phyloP scores from a whole-genome alignment of 768 basidiomycete genomes.

The Lentinula aciculospora region DNA sequence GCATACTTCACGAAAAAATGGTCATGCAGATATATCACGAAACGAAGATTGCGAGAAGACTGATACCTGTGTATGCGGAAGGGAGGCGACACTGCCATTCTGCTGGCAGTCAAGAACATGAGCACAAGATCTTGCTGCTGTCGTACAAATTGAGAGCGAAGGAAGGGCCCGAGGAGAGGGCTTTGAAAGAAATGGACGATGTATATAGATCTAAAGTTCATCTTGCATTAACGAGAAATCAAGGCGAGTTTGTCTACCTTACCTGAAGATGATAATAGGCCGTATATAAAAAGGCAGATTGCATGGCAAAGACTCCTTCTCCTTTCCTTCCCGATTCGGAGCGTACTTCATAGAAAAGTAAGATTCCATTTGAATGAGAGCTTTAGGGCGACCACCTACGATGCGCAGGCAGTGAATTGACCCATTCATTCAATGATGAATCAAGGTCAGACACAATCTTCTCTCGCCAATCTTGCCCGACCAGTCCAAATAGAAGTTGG shows the following conservation, averaged over 20 bases:
- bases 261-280: constrained; percentile 7
- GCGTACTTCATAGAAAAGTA: not conserved
- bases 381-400: constrained; percentile 17
- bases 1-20: constrained; percentile 14
- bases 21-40: not conserved
- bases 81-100: constrained; percentile 14
- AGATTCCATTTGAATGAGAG: not conserved
- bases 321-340: constrained; percentile 3
- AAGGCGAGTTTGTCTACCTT: not conserved
- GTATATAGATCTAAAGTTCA: constrained; percentile 1
- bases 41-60: constrained; percentile 18
- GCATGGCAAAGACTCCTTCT: constrained; percentile 4
- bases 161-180: constrained; percentile 1
- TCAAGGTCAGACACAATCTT: constrained; percentile 10
- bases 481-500: constrained; percentile 23
- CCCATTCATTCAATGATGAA: constrained; percentile 47
- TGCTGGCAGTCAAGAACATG: not conserved
- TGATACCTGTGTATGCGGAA: constrained; percentile 28
- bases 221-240: too few species aligned
- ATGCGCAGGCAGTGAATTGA: constrained; percentile 40
- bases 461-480: constrained; percentile 5
- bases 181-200: constrained; percentile 8
- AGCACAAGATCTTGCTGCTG: constrained; percentile 7
- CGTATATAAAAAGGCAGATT: constrained; percentile 6
- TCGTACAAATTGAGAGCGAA: constrained; percentile 11